Percentiles rank a stretch among this genome's conserved stretches.
phyloP scores from a whole-genome alignment of 1,284 basidiomycete genomes.

The Abortiporus biennis region DNA sequence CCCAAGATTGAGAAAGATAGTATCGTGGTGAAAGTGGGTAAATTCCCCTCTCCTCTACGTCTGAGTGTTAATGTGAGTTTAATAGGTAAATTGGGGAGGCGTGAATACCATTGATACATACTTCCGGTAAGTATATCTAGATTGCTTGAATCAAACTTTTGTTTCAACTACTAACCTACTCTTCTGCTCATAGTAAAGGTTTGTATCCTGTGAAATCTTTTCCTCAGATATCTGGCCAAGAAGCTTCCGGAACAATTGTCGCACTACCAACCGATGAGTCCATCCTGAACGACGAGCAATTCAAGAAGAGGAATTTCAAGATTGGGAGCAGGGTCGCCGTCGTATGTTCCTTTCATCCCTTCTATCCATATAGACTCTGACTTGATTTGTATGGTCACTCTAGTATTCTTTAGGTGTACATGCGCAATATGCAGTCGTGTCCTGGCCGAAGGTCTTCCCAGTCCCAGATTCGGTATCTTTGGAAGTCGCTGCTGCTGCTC shows the following conservation, averaged over 20 bases:
- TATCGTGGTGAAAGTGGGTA: slow-evolving; percentile 72
- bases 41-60: not conserved
- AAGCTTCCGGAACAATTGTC: slow-evolving; percentile 52
- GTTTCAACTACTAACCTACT: slow-evolving; percentile 1
- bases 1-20: slow-evolving; percentile 61
- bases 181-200: slow-evolving; percentile 20
- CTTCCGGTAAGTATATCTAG: slow-evolving; percentile 36
- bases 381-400: not conserved
- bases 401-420: slow-evolving; percentile 41
- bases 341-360: slow-evolving; percentile 18
- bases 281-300: slow-evolving; percentile 28
- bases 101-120: slow-evolving; percentile 90
- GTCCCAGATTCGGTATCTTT: slow-evolving; percentile 58
- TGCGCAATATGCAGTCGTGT: slow-evolving; percentile 71
- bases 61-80: slow-evolving; percentile 14
- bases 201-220: slow-evolving; percentile 33
- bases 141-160: not conserved
- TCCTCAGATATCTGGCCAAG: slow-evolving; percentile 57
- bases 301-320: slow-evolving; percentile 31
- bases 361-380: slow-evolving; percentile 36
- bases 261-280: slow-evolving; percentile 37
- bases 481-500: slow-evolving; percentile 58
- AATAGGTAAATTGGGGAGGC: slow-evolving; percentile 62
- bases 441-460: slow-evolving; percentile 58
- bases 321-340: slow-evolving; percentile 41